These are phyloP conservation scores for Candida jianshihensis DNA, from an alignment of 805 yeast species.

Conservation along the genomic window DNA sequence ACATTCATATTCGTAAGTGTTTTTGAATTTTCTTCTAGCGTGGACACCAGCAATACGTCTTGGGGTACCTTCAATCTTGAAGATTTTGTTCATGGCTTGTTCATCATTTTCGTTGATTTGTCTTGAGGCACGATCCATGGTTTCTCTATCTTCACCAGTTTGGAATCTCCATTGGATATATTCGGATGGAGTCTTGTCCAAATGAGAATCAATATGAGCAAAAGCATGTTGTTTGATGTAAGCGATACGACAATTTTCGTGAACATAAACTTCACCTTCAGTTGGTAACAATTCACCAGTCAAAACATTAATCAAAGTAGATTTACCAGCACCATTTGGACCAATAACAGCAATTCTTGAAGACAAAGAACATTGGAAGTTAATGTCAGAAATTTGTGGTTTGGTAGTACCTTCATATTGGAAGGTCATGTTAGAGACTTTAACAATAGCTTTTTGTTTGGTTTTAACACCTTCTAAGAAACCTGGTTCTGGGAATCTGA, in stretches of 20 bases:
- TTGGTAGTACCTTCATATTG: constrained; percentile 98
- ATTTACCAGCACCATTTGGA: constrained; percentile 99
- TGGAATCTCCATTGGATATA: constrained; percentile 99
- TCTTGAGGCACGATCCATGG: constrained; percentile 99
- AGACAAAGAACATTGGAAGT: constrained; percentile 98
- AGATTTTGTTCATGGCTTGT: constrained; percentile 98
- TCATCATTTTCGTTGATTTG: constrained; percentile 95
- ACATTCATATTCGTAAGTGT: constrained; percentile 99
- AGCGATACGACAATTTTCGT: constrained; percentile 99
- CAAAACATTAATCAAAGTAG: constrained; percentile 96
- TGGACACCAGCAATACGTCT: constrained; percentile 94
- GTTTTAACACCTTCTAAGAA: constrained; percentile 99
- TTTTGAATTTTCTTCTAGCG: constrained; percentile 99
- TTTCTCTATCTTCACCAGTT: constrained; percentile 99
- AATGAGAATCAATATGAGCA: constrained; percentile 97
- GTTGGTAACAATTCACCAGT: constrained; percentile 99
- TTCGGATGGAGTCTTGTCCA: constrained; percentile 99
- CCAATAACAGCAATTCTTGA: constrained; percentile 99
- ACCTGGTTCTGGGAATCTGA: constrained; percentile 99
- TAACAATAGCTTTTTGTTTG: constrained; percentile 99
- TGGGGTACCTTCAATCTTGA: constrained; percentile 97
- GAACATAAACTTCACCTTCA: constrained; percentile 96
- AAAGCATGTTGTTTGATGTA: constrained; percentile 99
- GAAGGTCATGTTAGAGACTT: constrained; percentile 95
- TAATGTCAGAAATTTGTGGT: constrained; percentile 88